Evolutionary conservation across 768 basidiomycete species (phyloP), one percentile per base, ranked within the genome.

Genomic region (Collybiopsis confluens): DNA sequence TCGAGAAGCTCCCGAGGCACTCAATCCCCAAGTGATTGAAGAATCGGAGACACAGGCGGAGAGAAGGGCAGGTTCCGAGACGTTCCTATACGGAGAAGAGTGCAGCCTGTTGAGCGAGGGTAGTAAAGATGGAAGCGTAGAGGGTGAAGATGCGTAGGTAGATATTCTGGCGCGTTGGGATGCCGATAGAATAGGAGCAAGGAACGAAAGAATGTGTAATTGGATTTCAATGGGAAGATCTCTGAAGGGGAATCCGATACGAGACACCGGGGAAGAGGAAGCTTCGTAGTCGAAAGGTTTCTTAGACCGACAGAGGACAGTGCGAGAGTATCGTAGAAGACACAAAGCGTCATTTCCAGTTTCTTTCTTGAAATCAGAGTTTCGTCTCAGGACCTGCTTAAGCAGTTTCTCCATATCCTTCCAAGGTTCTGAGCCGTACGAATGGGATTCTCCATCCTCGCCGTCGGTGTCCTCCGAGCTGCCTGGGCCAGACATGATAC

Each of bases 181-280:
- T 18, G 73, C 62, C 16, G 85, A 85, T 46, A 88, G 74, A 0
- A 65, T 70, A 15, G 83, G 84, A 3, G 82, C 79, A 20, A 85
- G 65, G 59, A 79, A 77, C 11, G 81, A 77, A 30, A 87, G 72
- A 35, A 83, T 77, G 62, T 82, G 62, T 10, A 80, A 73, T 52
- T 79, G 77, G 6, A 88, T 67, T 63, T 88, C 86, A 8, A 64
- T 65, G 2, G 86, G 86, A 11, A 88, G 65, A n/a, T 56, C 33
- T 18, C n/a, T 45, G 23, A 44, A 45, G 4, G 30, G 7, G 42
- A 45, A 53, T 15, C 41, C 23, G 24, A 62, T 47, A 28, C 44
- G 54, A 57, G 60, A 80, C 76, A 6, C 70, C 64, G 56, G 71
- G 72, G 26, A 61, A 55, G 35, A 53, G 47, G 23, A 38, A 43